Evolutionary conservation across 2,329 filamentous ascomycete genomes (phyloP).

Genomic region (Amylocarpus encephaloides): DNA sequence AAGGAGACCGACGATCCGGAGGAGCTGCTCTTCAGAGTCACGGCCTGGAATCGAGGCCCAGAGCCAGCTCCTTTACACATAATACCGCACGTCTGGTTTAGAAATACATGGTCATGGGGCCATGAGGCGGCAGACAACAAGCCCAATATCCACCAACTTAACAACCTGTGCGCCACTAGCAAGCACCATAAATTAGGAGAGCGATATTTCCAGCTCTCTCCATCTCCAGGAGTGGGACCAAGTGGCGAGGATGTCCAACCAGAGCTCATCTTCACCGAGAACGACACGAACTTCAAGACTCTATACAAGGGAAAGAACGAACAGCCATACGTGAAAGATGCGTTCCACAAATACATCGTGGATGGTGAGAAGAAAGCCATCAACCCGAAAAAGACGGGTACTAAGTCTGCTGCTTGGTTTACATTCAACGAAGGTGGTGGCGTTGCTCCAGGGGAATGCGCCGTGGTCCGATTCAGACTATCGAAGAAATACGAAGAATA

Average conservation of each 20-base stretch:
- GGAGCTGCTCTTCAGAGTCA: constrained; percentile 87
- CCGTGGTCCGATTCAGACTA: constrained; percentile 87
- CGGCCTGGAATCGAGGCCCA: constrained; percentile 90
- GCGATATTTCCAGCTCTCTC: constrained; percentile 76
- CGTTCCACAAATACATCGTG: constrained; percentile 84
- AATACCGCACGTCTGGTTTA: constrained; percentile 91
- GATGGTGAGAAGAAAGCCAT: constrained; percentile 72
- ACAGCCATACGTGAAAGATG: constrained; percentile 86
- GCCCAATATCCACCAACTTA: constrained; percentile 64
- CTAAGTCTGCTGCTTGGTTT: constrained; percentile 89
- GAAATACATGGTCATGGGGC: constrained; percentile 96
- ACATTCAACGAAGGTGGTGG: constrained; percentile 85
- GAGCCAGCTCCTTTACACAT: constrained; percentile 90
- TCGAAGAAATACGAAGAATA: constrained; percentile 70
- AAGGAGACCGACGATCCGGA: constrained; percentile 91
- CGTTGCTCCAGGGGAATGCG: constrained; percentile 84
- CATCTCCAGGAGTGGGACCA: constrained; percentile 76
- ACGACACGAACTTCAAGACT: constrained; percentile 79
- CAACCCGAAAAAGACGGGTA: constrained; percentile 74
- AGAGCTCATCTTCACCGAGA: constrained; percentile 85
- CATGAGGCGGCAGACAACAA: constrained; percentile 69
- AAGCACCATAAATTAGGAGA: constrained; percentile 75
- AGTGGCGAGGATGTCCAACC: constrained; percentile 80
- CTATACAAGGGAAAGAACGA: constrained; percentile 76
- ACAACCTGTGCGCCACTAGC: constrained; percentile 65